Evolutionary conservation across 257 asterid genomes (phyloP), one percentile per base, ranked within the genome.

Genomic region (Penstemon newberryi): DNA sequence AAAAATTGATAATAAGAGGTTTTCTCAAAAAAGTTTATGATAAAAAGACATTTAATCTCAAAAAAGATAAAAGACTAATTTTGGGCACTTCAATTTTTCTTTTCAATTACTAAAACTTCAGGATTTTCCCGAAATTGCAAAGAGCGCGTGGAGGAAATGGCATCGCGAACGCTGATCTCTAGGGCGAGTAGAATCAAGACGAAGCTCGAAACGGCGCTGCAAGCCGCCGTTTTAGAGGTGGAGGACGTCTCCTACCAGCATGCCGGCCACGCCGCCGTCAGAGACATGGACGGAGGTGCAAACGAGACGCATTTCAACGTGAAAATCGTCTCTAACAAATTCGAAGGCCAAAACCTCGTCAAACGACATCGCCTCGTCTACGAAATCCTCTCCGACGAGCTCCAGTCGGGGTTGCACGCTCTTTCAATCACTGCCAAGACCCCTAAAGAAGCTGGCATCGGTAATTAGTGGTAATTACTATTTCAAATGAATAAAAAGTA

Each of bases 161-260:
- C 89, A 5, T 84, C 95, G 51, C 82, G 98, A 52, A 74, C 77
- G 40, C 43, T 85, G 66, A 58, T 80, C 0, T 76, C 96, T 4
- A 79, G 97, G 81, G 95, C 97, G 3, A 78, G 65, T 41, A 57
- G 97, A 61, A 88, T 92, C 67, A 90, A 85, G 80, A 56, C 86
- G 68, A 90, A 73, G 84, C 92, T 92, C 58, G 90, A 85, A 70
- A 74, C 88, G 62, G 91, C 91, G 74, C 86, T 92, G 50, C 87
- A 84, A 63, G 83, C 91, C 9, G 81, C 79, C 78, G 46, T 79
- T 11, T 67, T 93, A 69, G 95, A 90, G 75, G 85, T 90, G 0
- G 96, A 93, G 71, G 98, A 93, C 81, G 95, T 93, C 7, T 93
- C 98, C 36, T 71, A 88, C 78, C 94, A 88, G 82, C 98, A 93